phyloP scores from a whole-genome alignment of 192 early-diverging fungal species.

The Paraglomus brasilianum region DNA sequence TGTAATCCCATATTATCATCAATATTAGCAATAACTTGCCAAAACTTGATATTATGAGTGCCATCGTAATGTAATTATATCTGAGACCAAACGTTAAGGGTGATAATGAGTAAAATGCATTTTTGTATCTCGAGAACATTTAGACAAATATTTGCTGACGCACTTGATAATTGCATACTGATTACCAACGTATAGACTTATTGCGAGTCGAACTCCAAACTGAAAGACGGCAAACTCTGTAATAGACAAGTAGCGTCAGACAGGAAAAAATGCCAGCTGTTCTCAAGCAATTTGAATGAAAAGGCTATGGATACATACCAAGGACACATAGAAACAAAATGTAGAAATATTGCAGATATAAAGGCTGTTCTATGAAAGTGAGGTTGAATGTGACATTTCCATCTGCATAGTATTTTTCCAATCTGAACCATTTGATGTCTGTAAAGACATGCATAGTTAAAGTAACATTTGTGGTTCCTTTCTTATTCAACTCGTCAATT shows the following conservation, averaged over 20 bases:
- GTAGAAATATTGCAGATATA: slow-evolving; percentile 72
- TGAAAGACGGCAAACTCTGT: slow-evolving; percentile 62
- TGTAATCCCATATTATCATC: slow-evolving; percentile 92
- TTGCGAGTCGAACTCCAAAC: slow-evolving; percentile 49
- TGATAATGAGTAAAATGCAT: neutral
- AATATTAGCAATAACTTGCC: slow-evolving; percentile 84
- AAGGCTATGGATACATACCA: slow-evolving; percentile 50
- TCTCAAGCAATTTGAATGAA: neutral
- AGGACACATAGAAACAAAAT: slow-evolving; percentile 70
- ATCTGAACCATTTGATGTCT: slow-evolving; percentile 89
- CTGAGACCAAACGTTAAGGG: no score
- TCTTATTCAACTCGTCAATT: neutral
- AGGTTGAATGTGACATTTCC: slow-evolving; percentile 59
- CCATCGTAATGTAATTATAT: slow-evolving; percentile 65
- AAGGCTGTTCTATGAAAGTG: slow-evolving; percentile 60
- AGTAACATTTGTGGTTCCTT: neutral
- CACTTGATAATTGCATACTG: slow-evolving; percentile 46
- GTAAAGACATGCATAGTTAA: neutral
- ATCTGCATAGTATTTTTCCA: slow-evolving; percentile 65
- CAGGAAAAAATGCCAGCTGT: neutral
- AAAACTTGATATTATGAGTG: slow-evolving; percentile 81
- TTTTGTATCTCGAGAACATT: slow-evolving; percentile 3
- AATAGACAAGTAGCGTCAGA: neutral
- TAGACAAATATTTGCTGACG: slow-evolving; percentile 5
- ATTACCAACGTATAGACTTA: slow-evolving; percentile 45